Base-by-base conservation (phyloP, 1,284 basidiomycete species). In the Naganishia liquefaciens region DNA sequence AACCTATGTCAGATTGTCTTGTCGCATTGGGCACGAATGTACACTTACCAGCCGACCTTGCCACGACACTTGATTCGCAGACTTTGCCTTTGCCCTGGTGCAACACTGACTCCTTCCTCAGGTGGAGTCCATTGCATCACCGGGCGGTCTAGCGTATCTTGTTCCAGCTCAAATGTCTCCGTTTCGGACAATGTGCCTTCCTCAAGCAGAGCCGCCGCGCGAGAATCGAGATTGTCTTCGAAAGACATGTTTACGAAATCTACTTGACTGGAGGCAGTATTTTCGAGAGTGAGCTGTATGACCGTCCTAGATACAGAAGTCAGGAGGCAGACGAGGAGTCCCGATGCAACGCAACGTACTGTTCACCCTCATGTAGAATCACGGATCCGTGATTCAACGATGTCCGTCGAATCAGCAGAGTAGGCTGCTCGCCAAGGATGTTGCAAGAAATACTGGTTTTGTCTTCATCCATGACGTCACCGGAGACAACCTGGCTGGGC, bases 291-390 rank as follows among this genome's bases (percentile, higher is more conserved):
- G 57, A 98, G 82, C 4, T 87, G 87, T 57, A 98, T 87, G 0
- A 80, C 85, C 1, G 89, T 88, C 72, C 92, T 95, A 70, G 25
- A 30, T 2, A 33, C 13, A 37, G 9, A 7, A 13, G 10, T 37
- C 13, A 37, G 33, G 17, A 1, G 3, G 1, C 40, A 10, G 47
- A 30, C 44, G 43, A 19, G 23, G 21, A 30, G n/a, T 15, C 39
- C 10, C 21, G 17, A 25, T 11, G 5, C 21, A 13, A 23, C 54
- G 60, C 15, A 3, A 80, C 86, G 68, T 68, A 92, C 89, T 80
- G 86, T 81, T 99, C 95, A 49, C 95, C 95, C 62, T 95, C 86
- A 73, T 93, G 95, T 60, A 99, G 80, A 88, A 95, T 94, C 30
- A 97, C 81, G 0, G 92, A 91, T 2, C 91, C 91, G 72, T 95